Evolutionary conservation across 1,139 yeast species (phyloP).

Genomic region (Geotrichum reessii): DNA sequence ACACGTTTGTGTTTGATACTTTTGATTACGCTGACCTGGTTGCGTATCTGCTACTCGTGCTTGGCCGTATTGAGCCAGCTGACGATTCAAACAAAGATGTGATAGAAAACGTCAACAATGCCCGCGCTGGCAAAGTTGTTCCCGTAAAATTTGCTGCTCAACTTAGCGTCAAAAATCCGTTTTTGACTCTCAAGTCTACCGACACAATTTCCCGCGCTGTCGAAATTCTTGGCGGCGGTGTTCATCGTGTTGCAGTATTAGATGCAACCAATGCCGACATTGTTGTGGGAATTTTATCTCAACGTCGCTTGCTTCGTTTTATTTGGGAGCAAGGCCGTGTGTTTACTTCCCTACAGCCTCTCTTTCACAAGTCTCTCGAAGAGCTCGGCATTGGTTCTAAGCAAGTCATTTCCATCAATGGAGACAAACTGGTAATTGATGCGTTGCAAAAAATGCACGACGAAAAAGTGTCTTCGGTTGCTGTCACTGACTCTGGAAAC

Average conservation of each 20-base stretch:
- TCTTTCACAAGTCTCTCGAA: conserved; percentile 60
- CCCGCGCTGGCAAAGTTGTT: conserved; percentile 44
- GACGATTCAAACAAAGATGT: conserved; percentile 31
- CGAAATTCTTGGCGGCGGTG: conserved; percentile 84
- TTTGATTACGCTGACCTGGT: conserved; percentile 91
- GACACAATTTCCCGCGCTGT: conserved; percentile 69
- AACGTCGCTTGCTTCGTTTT: conserved; percentile 73
- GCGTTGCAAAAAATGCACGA: conserved; percentile 81
- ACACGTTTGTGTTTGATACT: conserved; percentile 59
- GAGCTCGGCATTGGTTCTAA: conserved; percentile 66
- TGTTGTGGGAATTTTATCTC: conserved; percentile 71
- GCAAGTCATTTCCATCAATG: conserved; percentile 64
- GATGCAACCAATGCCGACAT: conserved; percentile 41
- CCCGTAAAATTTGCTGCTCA: conserved; percentile 75
- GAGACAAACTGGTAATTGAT: conserved; percentile 78
- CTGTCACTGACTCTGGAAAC: conserved; percentile 75
- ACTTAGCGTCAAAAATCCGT: conserved; percentile 81
- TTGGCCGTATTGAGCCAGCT: conserved; percentile 49
- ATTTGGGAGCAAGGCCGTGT: conserved; percentile 90
- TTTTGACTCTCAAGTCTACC: conserved; percentile 62
- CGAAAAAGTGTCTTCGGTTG: conserved; percentile 80
- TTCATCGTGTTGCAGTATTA: conserved; percentile 83
- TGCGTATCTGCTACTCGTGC: conserved; percentile 68
- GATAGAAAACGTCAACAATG: conserved; percentile 30
- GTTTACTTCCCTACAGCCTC: conserved; percentile 70